Conservation (phyloP, 176 grass and related monocot genomes). For the Ensete glaucum region DNA sequence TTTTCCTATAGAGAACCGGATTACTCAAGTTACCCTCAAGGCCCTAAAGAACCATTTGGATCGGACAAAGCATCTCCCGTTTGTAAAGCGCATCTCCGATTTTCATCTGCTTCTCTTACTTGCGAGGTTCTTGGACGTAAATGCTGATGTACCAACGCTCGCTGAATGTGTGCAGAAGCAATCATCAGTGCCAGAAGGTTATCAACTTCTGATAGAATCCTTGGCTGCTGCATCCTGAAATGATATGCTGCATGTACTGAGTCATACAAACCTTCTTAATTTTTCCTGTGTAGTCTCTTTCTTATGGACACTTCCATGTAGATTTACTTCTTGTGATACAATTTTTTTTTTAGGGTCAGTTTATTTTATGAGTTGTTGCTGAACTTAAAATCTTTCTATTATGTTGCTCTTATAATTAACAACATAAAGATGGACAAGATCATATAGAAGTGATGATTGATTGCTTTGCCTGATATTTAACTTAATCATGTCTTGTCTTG, state of each 20-base stretch:
- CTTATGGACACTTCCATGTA: too few relatives aligned
- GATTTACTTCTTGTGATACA: too few relatives aligned
- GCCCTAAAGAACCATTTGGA: conserved; percentile 57
- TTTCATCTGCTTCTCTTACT: conserved; percentile 79
- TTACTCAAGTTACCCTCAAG: conserved; percentile 23
- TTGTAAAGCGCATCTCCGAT: conserved; percentile 81
- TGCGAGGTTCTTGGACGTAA: conserved; percentile 49
- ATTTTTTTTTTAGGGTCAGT: background rate
- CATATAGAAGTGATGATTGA: too few relatives aligned
- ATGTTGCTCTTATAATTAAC: too few relatives aligned
- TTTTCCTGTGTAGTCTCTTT: too few relatives aligned
- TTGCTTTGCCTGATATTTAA: too few relatives aligned
- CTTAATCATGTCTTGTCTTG: too few relatives aligned
- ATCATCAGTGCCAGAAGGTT: conserved; percentile 62
- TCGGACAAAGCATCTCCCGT: conserved; percentile 47
- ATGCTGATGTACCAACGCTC: conserved; percentile 59
- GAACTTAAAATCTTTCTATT: too few relatives aligned
- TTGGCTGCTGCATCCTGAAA: conserved; percentile 38
- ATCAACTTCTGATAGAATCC: conserved; percentile 79
- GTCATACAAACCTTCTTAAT: too few relatives aligned
- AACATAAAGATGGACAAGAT: too few relatives aligned
- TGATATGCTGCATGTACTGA: too few relatives aligned
- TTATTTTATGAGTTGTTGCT: too few relatives aligned
- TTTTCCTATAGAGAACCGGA: conserved; percentile 76
- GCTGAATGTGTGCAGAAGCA: conserved; percentile 53